These are phyloP conservation scores for Fusarium domesticum DNA, from an alignment of 2,329 filamentous ascomycete species.

Conservation along the genomic window DNA sequence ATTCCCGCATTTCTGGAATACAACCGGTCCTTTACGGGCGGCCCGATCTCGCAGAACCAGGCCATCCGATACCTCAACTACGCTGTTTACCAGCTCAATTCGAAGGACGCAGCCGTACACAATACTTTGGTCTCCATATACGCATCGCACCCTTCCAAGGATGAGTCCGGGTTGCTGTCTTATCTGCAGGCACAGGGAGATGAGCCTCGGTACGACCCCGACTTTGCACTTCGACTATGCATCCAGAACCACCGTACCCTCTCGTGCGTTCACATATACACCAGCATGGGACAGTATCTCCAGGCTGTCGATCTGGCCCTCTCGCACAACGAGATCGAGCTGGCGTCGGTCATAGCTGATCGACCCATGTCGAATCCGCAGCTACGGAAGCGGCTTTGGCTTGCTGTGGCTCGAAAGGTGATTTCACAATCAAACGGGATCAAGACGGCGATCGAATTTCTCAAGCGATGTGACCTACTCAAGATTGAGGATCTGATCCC, in stretches of 20 bases:
- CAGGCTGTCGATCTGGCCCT: conserved; percentile 91
- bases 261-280: conserved; percentile 96
- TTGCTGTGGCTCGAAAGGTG: conserved; percentile 90
- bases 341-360: conserved; percentile 87
- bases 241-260: conserved; percentile 92
- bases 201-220: conserved; percentile 84
- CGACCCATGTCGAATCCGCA: conserved; percentile 73
- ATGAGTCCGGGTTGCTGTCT: conserved; percentile 79
- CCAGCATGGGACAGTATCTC: conserved; percentile 89
- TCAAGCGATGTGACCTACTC: conserved; percentile 85
- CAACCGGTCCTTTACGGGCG: conserved; percentile 70
- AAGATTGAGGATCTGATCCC: conserved; percentile 96
- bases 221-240: conserved; percentile 92
- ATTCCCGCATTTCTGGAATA: conserved; percentile 95
- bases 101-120: conserved; percentile 82
- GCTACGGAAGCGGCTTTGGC: conserved; percentile 90
- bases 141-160: conserved; percentile 76
- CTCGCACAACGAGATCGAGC: conserved; percentile 83
- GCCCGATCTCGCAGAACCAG: conserved; percentile 72
- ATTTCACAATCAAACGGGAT: conserved; percentile 84
- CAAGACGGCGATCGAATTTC: conserved; percentile 88
- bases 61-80: conserved; percentile 91
- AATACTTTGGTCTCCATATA: conserved; percentile 97
- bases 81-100: conserved; percentile 81
- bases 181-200: conserved; percentile 91